Evolutionary conservation across 106 monocot species (phyloP).

Genomic region (Triglochin maritima): DNA sequence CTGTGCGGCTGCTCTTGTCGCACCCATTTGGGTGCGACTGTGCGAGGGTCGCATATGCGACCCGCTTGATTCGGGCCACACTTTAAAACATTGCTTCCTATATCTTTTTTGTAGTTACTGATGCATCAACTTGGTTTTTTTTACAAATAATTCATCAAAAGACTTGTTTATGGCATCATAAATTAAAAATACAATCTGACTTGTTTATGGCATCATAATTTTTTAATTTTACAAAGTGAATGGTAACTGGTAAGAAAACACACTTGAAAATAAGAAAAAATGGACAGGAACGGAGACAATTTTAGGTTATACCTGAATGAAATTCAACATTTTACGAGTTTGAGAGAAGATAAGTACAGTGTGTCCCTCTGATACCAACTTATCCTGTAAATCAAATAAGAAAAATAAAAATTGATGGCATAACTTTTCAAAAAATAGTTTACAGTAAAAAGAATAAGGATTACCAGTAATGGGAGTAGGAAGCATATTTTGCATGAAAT

Average conservation of each 20-base stretch:
- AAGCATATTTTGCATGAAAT: slow-evolving; percentile 88
- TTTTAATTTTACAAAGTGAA: neutral
- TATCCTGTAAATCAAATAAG: slow-evolving; percentile 42
- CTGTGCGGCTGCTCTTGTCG: too few relatives aligned
- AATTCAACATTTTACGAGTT: slow-evolving; percentile 96
- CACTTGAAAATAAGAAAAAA: neutral
- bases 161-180: too few relatives aligned
- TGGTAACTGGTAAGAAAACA: neutral
- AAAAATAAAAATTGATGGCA: neutral
- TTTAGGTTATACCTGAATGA: slow-evolving; percentile 52
- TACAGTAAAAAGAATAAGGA: neutral
- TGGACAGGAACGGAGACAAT: neutral
- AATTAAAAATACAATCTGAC: neutral
- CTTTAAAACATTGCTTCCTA: too few relatives aligned
- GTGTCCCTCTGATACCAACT: slow-evolving; percentile 66
- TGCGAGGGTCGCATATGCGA: too few relatives aligned
- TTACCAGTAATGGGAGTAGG: slow-evolving; percentile 72
- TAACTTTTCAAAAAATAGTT: neutral
- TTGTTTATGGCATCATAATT: neutral
- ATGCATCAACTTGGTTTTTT: too few relatives aligned
- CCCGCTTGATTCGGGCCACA: too few relatives aligned
- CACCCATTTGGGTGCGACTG: too few relatives aligned
- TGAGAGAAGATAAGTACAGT: slow-evolving; percentile 88
- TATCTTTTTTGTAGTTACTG: too few relatives aligned
- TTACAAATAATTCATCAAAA: too few relatives aligned